These are phyloP conservation scores for Anthracocystis setariae DNA, from an alignment of 1,284 basidiomycete species.

Conservation along the genomic window DNA sequence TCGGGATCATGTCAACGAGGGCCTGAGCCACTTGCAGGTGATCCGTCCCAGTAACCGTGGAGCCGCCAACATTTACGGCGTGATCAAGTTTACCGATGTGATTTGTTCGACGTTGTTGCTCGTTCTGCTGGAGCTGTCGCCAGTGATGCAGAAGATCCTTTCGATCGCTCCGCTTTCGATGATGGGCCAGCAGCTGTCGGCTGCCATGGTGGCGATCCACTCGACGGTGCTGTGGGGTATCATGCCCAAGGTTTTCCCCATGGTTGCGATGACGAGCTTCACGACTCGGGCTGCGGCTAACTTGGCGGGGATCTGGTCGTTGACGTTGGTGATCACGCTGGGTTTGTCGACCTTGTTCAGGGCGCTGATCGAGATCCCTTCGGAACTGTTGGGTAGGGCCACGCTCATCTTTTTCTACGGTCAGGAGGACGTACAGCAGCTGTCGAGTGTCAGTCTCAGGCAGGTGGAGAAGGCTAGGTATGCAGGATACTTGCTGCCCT, in stretches of 20 bases:
- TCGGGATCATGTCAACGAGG: constrained; percentile 26
- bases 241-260: constrained; percentile 45
- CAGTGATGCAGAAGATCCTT: constrained; percentile 15
- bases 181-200: constrained; percentile 44
- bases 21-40: constrained; percentile 32
- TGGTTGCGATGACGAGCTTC: constrained; percentile 16
- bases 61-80: constrained; percentile 32
- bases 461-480: constrained; percentile 37
- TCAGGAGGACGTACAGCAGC: constrained; percentile 40
- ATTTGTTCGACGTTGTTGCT: constrained; percentile 30
- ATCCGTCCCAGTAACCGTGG: constrained; percentile 23
- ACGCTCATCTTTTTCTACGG: constrained; percentile 47
- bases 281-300: constrained; percentile 29
- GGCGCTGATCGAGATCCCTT: constrained; percentile 35
- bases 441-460: constrained; percentile 12
- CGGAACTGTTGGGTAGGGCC: constrained; percentile 39
- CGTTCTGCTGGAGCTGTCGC: constrained; percentile 26
- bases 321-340: constrained; percentile 35
- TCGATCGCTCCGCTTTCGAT: constrained; percentile 25
- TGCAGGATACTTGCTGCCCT: constrained; percentile 31
- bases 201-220: constrained; percentile 36
- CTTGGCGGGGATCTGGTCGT: constrained; percentile 43
- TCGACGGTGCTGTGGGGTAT: constrained; percentile 41
- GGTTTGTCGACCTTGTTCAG: constrained; percentile 31
- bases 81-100: constrained; percentile 42